These are phyloP conservation scores for Heracleum sosnowskyi DNA, from an alignment of 129 eudicot genomes.

Conservation along the genomic window DNA sequence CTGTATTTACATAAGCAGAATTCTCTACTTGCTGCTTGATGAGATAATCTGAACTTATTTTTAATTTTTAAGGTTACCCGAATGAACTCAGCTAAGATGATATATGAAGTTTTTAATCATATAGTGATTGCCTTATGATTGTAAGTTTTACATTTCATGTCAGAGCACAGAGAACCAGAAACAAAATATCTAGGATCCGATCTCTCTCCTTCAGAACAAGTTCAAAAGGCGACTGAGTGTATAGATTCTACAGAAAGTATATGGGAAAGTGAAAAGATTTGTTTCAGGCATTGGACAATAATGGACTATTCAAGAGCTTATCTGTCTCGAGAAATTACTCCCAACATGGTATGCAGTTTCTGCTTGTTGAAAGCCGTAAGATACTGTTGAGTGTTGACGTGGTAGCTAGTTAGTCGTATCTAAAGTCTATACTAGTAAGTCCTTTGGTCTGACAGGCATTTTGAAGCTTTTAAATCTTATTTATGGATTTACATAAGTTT, in stretches of 20 bases:
- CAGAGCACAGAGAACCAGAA: slow-evolving; percentile 48
- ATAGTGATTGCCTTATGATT: not conserved
- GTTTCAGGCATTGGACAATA: slow-evolving; percentile 71
- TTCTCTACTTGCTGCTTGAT: not conserved
- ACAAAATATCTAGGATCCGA: slow-evolving; percentile 29
- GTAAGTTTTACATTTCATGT: not conserved
- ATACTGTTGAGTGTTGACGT: not conserved
- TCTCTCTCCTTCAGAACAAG: slow-evolving; percentile 47
- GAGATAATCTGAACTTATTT: not conserved
- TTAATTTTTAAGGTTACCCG: not conserved
- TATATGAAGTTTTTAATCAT: not conserved
- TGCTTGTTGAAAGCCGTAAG: not conserved
- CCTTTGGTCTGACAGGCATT: not conserved
- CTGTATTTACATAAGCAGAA: not conserved
- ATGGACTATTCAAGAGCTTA: slow-evolving; percentile 84
- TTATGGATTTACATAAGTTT: not conserved
- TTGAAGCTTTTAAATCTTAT: not conserved
- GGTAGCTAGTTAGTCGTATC: not conserved
- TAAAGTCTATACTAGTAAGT: not conserved
- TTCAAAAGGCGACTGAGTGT: slow-evolving; percentile 54
- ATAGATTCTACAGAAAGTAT: slow-evolving; percentile 25
- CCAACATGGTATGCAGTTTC: slow-evolving; percentile 44
- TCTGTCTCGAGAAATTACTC: slow-evolving; percentile 54
- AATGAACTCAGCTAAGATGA: not conserved
- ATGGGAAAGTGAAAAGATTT: slow-evolving; percentile 18